These are phyloP conservation scores for Candolleomyces aberdarensis DNA, from an alignment of 768 basidiomycete genomes.

Conservation along the genomic window DNA sequence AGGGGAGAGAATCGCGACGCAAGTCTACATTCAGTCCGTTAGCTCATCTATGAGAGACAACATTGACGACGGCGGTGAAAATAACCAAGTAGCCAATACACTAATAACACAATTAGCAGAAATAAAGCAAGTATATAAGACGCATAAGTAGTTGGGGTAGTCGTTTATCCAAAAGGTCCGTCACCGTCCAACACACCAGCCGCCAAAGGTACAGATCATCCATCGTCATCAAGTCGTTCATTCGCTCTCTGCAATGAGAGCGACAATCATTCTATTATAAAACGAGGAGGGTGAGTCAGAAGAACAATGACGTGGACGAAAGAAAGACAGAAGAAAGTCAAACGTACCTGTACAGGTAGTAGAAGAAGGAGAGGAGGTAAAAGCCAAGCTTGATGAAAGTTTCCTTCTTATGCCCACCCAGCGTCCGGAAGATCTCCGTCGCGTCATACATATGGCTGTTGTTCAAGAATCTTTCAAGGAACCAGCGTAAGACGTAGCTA, in stretches of 20 bases:
- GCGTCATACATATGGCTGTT: conserved; percentile 99
- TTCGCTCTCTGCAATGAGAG: conserved; percentile 79
- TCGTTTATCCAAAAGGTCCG: not conserved
- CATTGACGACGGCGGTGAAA: not conserved
- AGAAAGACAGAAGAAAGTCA: not conserved
- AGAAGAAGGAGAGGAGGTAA: conserved; percentile 89
- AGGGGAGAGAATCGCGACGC: too few relatives aligned
- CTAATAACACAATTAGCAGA: not conserved
- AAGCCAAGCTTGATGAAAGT: conserved; percentile 93
- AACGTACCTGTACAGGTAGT: conserved; percentile 84
- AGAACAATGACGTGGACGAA: not conserved
- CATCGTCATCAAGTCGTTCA: conserved; percentile 21
- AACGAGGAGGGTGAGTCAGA: conserved; percentile 1
- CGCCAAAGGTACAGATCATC: not conserved
- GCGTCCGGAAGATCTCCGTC: conserved; percentile 96
- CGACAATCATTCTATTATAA: conserved; percentile 72
- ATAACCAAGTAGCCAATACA: not conserved
- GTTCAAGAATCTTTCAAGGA: conserved; percentile 67
- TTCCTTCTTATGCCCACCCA: conserved; percentile 94
- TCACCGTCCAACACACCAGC: not conserved
- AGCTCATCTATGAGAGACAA: too few relatives aligned
- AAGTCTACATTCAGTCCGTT: too few relatives aligned
- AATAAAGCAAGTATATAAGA: not conserved
- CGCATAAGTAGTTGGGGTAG: not conserved
- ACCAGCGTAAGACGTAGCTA: conserved; percentile 1